Percentiles rank a stretch among this genome's conserved stretches.
phyloP scores from a whole-genome alignment of 1,284 basidiomycete species.

The Fomitopsis schrenkii region DNA sequence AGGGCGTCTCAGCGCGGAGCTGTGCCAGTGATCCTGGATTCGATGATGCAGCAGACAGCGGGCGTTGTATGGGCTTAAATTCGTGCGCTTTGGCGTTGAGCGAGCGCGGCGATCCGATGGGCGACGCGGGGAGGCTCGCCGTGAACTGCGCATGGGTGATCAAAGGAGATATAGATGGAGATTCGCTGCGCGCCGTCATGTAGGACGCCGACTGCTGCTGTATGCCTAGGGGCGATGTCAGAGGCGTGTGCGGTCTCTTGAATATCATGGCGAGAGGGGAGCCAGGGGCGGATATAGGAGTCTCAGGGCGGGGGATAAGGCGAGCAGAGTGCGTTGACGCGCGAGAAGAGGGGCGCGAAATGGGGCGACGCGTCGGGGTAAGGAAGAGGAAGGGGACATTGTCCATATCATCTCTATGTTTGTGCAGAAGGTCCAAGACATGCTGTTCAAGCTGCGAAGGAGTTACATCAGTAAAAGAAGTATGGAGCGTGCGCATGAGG shows the following conservation, averaged over 20 bases:
- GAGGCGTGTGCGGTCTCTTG: constrained; percentile 72
- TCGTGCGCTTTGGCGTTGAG: constrained; percentile 67
- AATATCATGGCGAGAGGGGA: constrained; percentile 70
- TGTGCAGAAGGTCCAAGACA: constrained; percentile 83
- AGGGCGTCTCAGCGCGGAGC: constrained; percentile 67
- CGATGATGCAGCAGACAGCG: constrained; percentile 68
- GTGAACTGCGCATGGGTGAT: constrained; percentile 64
- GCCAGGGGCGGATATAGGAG: constrained; percentile 64
- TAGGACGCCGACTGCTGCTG: constrained; percentile 50
- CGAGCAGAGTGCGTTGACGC: constrained; percentile 69
- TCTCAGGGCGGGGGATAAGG: constrained; percentile 62
- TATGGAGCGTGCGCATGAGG: too few relatives aligned
- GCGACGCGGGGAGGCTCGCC: constrained; percentile 59
- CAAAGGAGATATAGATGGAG: constrained; percentile 67
- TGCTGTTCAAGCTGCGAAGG: constrained; percentile 62
- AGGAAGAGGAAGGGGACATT: constrained; percentile 80
- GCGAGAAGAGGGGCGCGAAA: constrained; percentile 78
- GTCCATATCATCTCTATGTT: constrained; percentile 76
- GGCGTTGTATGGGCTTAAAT: constrained; percentile 68
- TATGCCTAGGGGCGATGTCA: constrained; percentile 65
- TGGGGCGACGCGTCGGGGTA: constrained; percentile 72
- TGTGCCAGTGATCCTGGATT: constrained; percentile 53
- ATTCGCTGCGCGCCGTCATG: constrained; percentile 55
- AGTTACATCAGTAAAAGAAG: background rate
- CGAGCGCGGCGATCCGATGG: constrained; percentile 47